Evolutionary conservation across 139 green algal species (phyloP).

Genomic region (Chlorella sp.): DNA sequence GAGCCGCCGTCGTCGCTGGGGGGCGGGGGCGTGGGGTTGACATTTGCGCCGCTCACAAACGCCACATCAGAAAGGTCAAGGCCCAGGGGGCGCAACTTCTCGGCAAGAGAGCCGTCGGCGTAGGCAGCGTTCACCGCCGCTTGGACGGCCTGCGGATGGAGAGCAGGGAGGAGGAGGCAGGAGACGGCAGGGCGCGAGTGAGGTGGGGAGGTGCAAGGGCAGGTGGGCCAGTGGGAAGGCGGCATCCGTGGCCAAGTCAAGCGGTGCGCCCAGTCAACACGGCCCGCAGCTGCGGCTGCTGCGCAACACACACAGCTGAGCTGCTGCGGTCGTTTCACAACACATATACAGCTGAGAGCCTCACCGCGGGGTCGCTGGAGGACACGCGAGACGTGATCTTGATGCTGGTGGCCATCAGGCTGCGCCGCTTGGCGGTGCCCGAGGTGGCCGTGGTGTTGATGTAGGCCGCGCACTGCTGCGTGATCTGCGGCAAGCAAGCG

Average conservation of each 20-base stretch:
- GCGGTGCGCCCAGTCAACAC: too few relatives aligned
- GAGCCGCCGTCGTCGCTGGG: slow-evolving; percentile 7
- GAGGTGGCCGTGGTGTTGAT: background rate
- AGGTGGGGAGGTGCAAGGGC: too few relatives aligned
- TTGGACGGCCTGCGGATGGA: background rate
- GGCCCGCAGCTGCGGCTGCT: too few relatives aligned
- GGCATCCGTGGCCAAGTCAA: too few relatives aligned
- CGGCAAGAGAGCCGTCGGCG: slow-evolving; percentile 19
- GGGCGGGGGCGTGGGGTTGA: background rate
- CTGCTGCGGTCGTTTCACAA: too few relatives aligned
- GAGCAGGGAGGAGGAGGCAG: too few relatives aligned
- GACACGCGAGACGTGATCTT: background rate
- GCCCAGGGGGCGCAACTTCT: slow-evolving; percentile 14
- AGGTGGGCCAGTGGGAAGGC: too few relatives aligned
- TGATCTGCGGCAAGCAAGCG: background rate
- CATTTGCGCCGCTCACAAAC: background rate
- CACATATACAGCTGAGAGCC: too few relatives aligned
- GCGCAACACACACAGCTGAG: too few relatives aligned
- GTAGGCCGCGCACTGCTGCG: background rate
- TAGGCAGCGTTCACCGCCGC: background rate
- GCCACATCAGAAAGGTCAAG: slow-evolving; percentile 11
- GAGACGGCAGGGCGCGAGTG: too few relatives aligned
- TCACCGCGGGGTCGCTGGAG: too few relatives aligned
- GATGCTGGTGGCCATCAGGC: slow-evolving; percentile 1
- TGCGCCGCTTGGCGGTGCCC: background rate